phyloP scores from a whole-genome alignment of 148 eudicot species.

The Fallopia convolvulus region DNA sequence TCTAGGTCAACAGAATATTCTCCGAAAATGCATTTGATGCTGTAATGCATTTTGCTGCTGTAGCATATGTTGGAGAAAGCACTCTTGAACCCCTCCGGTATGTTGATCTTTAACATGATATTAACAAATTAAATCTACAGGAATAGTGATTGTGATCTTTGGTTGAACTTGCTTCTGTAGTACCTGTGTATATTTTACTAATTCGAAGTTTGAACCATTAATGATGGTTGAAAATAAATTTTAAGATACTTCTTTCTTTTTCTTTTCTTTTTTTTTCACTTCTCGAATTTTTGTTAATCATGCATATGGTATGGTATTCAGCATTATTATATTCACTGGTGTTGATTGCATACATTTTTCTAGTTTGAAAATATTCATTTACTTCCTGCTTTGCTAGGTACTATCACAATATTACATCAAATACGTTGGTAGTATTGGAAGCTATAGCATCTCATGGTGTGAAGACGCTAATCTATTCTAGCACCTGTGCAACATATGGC shows the following conservation, averaged over 20 bases:
- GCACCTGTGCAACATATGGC: conserved; percentile 99
- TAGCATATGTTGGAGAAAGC: conserved; percentile 98
- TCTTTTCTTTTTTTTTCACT: background rate
- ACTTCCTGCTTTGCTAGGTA: conserved; percentile 37
- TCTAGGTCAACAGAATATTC: conserved; percentile 70
- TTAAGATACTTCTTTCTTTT: background rate
- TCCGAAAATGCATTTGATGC: conserved; percentile 92
- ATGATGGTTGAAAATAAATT: background rate
- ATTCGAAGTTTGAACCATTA: background rate
- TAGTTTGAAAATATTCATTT: background rate
- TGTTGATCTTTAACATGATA: background rate
- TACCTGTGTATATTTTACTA: background rate
- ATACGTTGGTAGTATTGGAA: conserved; percentile 74
- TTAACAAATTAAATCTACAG: background rate
- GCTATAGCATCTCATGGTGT: conserved; percentile 81
- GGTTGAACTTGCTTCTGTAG: background rate
- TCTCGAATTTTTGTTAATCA: background rate
- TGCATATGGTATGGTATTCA: background rate
- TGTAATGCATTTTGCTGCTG: conserved; percentile 95
- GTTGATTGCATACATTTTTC: background rate
- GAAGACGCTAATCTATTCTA: conserved; percentile 75
- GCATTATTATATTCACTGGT: background rate
- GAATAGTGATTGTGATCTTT: background rate
- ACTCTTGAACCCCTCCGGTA: conserved; percentile 89
- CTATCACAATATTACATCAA: conserved; percentile 95